Percentiles rank a stretch among this genome's conserved stretches.
phyloP scores from a whole-genome alignment of 345 rosid species.

The Melaleuca quinquenervia region DNA sequence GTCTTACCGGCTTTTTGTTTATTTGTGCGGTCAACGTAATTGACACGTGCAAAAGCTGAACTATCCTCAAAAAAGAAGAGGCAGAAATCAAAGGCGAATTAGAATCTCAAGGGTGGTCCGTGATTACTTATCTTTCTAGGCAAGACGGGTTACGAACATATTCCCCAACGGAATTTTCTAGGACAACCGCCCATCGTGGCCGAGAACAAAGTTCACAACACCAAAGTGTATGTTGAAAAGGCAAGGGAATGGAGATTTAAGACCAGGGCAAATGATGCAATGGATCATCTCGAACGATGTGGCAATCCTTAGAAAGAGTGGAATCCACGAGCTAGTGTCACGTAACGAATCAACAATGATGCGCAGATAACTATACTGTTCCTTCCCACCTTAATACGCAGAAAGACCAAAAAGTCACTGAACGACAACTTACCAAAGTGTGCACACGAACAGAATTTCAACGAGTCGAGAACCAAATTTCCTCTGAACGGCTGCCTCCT shows the following conservation, averaged over 20 bases:
- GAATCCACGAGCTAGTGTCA: neutral
- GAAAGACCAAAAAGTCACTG: neutral
- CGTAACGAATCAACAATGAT: neutral
- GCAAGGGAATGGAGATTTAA: neutral
- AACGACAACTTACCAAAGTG: neutral
- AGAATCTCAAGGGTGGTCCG: neutral
- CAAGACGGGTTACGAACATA: neutral
- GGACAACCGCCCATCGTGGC: neutral
- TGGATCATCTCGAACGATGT: neutral
- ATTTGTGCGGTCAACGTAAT: neutral
- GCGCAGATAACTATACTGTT: neutral
- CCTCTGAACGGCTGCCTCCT: neutral
- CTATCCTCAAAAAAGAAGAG: neutral
- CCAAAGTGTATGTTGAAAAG: neutral
- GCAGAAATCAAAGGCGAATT: neutral
- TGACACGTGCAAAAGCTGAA: neutral
- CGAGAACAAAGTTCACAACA: neutral
- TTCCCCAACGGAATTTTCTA: neutral
- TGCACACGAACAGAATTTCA: neutral
- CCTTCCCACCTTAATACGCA: neutral
- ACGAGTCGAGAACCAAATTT: neutral
- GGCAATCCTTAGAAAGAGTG: neutral
- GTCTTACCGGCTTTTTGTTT: neutral
- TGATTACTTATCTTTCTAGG: neutral
- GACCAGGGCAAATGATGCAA: neutral